Evolutionary conservation across 352 stramenopile species (phyloP), one percentile per base, ranked within the genome.

Genomic region (Globisporangium nagaii): DNA sequence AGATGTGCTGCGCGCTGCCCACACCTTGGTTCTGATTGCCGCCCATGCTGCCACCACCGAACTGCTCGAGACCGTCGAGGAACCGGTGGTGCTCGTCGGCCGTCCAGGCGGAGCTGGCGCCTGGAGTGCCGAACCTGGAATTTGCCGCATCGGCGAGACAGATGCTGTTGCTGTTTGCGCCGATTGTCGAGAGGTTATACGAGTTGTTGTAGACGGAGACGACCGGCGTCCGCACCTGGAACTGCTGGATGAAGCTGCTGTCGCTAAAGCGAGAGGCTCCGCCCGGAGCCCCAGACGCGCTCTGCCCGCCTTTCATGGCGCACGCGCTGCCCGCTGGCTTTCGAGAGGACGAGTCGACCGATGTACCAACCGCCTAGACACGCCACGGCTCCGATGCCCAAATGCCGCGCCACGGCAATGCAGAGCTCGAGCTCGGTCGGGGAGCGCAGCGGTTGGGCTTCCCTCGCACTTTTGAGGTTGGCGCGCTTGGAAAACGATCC

Each of bases 71-170:
- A 6, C 63, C 83, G 4, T 68, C 49, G 1, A 93, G 63, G 60
- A 93, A 90, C 11, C 83, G 71, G 28, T 73, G 52, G 59, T 93
- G 83, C 53, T 93, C 83, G 22, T 88, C 70, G 7, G 51, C 44
- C 8, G 71, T 65, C 83, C 83, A 93, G 1, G 62, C 46, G 22
- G 45, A 45, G 13, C 63, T 44, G 51, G 32, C 12, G 37, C 7
- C 17, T 19, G 15, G 24, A 43, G 28, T 15, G 31, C 24, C 34
- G 27, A 32, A 17, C 4, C 22, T 1, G 22, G 7, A 24, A 27
- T 27, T 27, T 47, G 25, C n/a, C 24, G 19, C 13, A n/a, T n/a
- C n/a, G n/a, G n/a, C n/a, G n/a, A n/a, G n/a, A n/a, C n/a, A n/a
- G n/a, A n/a, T 34, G n/a, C 40, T 19, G 15, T 63, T 63, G 39